phyloP scores from a whole-genome alignment of 306 rosid species.

The Lathyrus tuberosus region DNA sequence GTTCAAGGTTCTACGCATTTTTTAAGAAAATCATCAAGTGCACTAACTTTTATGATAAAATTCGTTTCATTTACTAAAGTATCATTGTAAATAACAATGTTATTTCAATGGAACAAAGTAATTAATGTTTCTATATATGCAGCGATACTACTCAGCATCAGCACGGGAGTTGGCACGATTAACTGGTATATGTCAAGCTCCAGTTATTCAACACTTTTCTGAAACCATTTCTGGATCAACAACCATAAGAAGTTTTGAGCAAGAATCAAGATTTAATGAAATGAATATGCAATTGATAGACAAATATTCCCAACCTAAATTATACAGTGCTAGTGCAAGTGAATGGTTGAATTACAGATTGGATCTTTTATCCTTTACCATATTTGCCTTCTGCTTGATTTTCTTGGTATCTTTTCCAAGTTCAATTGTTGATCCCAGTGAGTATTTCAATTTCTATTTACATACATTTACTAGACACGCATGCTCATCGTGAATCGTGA shows the following conservation, averaged over 20 bases:
- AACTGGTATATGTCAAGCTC: slow-evolving; percentile 85
- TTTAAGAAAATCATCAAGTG: background rate
- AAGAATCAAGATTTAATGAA: slow-evolving; percentile 68
- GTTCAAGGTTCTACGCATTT: background rate
- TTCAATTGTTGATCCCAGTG: slow-evolving; percentile 68
- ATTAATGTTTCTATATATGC: slow-evolving; percentile 7
- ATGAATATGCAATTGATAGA: slow-evolving; percentile 69
- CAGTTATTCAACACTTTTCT: slow-evolving; percentile 81
- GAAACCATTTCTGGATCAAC: slow-evolving; percentile 81
- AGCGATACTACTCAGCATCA: slow-evolving; percentile 74
- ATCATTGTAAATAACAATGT: too few species aligned
- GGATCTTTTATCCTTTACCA: slow-evolving; percentile 61
- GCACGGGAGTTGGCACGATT: slow-evolving; percentile 76
- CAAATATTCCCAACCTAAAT: slow-evolving; percentile 68
- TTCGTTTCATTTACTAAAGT: background rate
- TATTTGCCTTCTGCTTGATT: slow-evolving; percentile 64
- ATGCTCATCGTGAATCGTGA: slow-evolving; percentile 8
- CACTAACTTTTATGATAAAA: background rate
- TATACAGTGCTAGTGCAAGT: slow-evolving; percentile 58
- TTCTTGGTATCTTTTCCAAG: slow-evolving; percentile 73
- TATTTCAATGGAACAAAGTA: too few species aligned
- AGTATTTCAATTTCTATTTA: slow-evolving; percentile 27
- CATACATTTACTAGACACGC: background rate
- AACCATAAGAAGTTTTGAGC: slow-evolving; percentile 80
- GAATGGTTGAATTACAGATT: slow-evolving; percentile 80